Evolutionary conservation across 257 asterid genomes (phyloP), one percentile per base, ranked within the genome.

Genomic region (Nicotiana benthamiana): DNA sequence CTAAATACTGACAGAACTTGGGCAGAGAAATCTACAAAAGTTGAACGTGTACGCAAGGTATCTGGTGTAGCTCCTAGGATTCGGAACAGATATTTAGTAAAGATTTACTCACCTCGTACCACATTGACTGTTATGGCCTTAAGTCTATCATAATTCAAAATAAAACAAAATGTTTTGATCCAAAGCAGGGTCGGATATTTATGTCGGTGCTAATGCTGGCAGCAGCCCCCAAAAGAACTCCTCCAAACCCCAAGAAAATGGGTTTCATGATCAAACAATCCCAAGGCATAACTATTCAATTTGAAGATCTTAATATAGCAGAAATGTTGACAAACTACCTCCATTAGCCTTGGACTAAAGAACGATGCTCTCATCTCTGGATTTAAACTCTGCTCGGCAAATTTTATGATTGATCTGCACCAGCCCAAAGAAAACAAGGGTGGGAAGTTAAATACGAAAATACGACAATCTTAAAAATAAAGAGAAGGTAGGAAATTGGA

Each of bases 271-370:
- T 36, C 76, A 20, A 68, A 68, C 76, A 68, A 56, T 36, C 76
- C 24, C n/a, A 68, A 67, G 27, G 53, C 75, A 34, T 40, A 40
- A 48, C 57, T 20, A 27, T 10, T 79, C 75, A 60, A 5, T 16
- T 30, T 66, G 20, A 65, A 34, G 40, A 82, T 40, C 57, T 28
- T 46, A 75, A 28, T 26, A 66, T 32, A 60, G 22, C 56, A 70
- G 26, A 78, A 75, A 68, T 80, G 22, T n/a, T 68, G 83, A 81
- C 30, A 36, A 56, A 75, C 30, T 92, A 95, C 99, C 98, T 95
- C 98, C 99, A 95, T 91, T 74, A 95, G 97, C 75, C 98, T 92
- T 63, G 99, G 99, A 90, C 99, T 95, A 78, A 93, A 95, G 85
- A 90, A 89, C 57, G 92, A 91, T 54, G 91, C 84, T 89, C 99